Base-by-base conservation (phyloP, 345 rosid species). In the Luvunga scandens region DNA sequence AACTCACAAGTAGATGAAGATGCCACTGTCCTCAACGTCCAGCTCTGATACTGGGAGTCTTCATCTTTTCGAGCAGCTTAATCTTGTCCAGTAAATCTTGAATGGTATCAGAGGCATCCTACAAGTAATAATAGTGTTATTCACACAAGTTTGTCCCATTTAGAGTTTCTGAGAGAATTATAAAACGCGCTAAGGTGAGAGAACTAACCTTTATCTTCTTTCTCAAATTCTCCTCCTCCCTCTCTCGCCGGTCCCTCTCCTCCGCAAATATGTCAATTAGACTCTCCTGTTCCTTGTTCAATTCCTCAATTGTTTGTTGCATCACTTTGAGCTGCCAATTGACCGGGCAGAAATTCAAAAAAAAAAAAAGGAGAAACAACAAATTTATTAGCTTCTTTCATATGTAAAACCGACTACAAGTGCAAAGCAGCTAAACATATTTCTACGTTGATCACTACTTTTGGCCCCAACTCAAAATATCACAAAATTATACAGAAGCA, bases 81-180 rank as follows among this genome's bases (percentile, higher is more conserved):
- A 91, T 82, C 88, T 87, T 93, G 75, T 92, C 87, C 22, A 89
- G 67, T 85, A 95, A 81, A 66, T 85, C 90, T 55, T 91, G 87
- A 38, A 91, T 93, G 0, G 94, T 89, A 71, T 77, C 85, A 1
- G 97, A 90, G 24, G 98, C 97, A 10, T 89, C 94, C 97, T 93
- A 73, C 87, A 82, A 61, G 57, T 16, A 61, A 66, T 19, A 55
- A 63, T 63, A 61, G 72, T 9, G 8, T 18, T 56, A 33, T 21
- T 31, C 18, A 19, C 66, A 48, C 6, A 30, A 71, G 50, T 57
- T 33, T 42, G 59, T 18, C 62, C 34, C 30, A 38, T 67, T n/a
- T 22, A 53, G 57, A 6, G 22, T 16, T 45, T 45, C 22, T 5
- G 2, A 53, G 57, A 53, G 21, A 53, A 53, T 42, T 1, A 21